A percentile compares a stretch with the other conserved stretches of the same genome.
Evolutionary conservation across 2,329 filamentous ascomycete genomes (phyloP).

Genomic region (Pezicula radicicola): DNA sequence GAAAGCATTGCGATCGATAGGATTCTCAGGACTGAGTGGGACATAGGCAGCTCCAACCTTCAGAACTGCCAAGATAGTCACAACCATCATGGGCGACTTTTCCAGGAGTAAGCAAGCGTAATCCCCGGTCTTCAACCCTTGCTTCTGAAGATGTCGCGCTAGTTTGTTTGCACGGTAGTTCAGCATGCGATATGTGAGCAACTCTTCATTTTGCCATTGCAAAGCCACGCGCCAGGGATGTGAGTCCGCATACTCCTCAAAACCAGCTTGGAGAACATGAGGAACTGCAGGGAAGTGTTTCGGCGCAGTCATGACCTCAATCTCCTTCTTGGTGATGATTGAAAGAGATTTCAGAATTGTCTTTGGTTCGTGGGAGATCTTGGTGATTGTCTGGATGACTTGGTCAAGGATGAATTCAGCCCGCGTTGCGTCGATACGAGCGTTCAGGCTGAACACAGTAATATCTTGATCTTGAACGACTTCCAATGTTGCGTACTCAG

Average conservation of each 20-base stretch:
- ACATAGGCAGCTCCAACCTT: conserved; percentile 1
- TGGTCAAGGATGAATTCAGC: background rate
- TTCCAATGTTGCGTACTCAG: background rate
- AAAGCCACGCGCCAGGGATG: background rate
- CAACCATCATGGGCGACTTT: conserved; percentile 1
- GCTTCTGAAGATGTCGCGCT: background rate
- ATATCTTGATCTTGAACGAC: background rate
- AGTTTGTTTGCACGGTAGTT: conserved; percentile 2
- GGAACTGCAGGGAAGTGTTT: background rate
- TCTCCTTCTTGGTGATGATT: background rate
- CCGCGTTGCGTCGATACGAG: background rate
- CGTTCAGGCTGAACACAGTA: background rate
- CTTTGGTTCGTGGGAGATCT: background rate
- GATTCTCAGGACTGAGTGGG: conserved; percentile 2
- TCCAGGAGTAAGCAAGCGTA: conserved; percentile 1
- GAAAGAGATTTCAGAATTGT: background rate
- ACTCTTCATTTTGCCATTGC: background rate
- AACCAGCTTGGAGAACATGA: background rate
- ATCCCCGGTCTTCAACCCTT: conserved; percentile 1
- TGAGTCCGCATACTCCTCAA: background rate
- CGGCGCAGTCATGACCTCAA: background rate
- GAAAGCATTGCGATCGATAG: background rate
- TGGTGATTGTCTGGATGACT: background rate
- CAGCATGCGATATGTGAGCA: conserved; percentile 1
- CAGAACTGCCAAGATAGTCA: conserved; percentile 1